Percentiles rank a stretch among this genome's conserved stretches.
phyloP scores from a whole-genome alignment of 768 basidiomycete species.

The Amanita rubescens region DNA sequence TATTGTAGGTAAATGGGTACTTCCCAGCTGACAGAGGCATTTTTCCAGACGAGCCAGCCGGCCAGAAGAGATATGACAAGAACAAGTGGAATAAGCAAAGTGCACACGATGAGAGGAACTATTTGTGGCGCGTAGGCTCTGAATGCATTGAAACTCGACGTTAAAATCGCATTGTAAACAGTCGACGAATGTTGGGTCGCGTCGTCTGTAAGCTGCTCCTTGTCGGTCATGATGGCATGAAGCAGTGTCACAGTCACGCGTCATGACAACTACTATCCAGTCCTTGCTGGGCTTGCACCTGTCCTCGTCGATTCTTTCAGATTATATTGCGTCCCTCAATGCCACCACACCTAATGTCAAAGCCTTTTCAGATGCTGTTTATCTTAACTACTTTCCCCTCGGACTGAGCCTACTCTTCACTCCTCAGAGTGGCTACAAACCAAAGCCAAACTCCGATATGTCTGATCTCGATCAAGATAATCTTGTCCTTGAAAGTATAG shows the following conservation, averaged over 20 bases:
- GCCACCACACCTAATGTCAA: conserved; percentile 56
- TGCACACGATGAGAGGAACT: conserved; percentile 57
- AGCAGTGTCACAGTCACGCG: background rate
- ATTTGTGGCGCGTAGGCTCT: conserved; percentile 54
- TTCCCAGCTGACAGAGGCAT: conserved; percentile 64
- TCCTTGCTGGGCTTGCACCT: conserved; percentile 48
- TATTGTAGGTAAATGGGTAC: conserved; percentile 68
- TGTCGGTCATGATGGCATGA: background rate
- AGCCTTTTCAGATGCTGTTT: conserved; percentile 75
- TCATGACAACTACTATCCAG: conserved; percentile 12
- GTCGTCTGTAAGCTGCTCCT: background rate
- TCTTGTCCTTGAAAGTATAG: conserved; percentile 48
- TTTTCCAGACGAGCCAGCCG: conserved; percentile 71
- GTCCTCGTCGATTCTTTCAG: conserved; percentile 33
- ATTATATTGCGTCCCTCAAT: conserved; percentile 34
- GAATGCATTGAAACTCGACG: conserved; percentile 25
- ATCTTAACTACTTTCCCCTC: conserved; percentile 74
- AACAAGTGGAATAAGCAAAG: conserved; percentile 55
- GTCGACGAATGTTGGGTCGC: conserved; percentile 6
- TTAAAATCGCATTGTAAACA: conserved; percentile 13
- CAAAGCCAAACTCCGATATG: conserved; percentile 34
- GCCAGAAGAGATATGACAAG: conserved; percentile 55
- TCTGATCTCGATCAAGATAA: conserved; percentile 41
- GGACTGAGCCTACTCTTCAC: conserved; percentile 79
- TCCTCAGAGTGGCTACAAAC: conserved; percentile 60